Base-by-base conservation (phyloP, 2,329 filamentous ascomycete genomes). In the Rasamsonia emersonii region DNA sequence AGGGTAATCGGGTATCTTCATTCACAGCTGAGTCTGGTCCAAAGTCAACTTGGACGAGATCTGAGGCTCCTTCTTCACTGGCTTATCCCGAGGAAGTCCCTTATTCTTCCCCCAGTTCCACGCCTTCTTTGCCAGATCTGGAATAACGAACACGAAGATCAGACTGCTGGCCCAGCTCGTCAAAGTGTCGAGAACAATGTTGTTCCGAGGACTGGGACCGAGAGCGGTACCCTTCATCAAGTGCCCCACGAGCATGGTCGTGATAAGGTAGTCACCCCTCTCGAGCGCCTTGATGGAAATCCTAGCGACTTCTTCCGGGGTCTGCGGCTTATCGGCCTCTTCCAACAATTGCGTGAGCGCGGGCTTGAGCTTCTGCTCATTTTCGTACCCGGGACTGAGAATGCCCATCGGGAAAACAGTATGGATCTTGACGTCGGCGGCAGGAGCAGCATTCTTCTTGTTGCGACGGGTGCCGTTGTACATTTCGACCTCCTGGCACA, bases 341-440 rank as follows among this genome's bases (percentile, higher is more conserved):
- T 96, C 91, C 27, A 96, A 62, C 32, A 79, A 68, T 44, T 77
- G 71, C 3, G 88, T 94, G 30, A 95, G 70, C 4, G 71, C 75
- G 5, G 88, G 89, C 61, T 96, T 96, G 17, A 73, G 73, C 46
- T 65, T 59, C 49, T 93, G 79, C 62, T 96, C 89, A 11, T 73
- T 68, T 38, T 79, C 79, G 31, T 80, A 72, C 1, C 88, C 86
- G 0, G 85, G 79, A 4, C 74, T 79, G 9, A 77, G 68, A 42
- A 98, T 96, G 3, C 82, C 85, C 32, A 82, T 89, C 0, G 91
- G 91, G 47, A 79, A 83, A 9, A 96, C 75, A 24, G 85, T 73
- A 50, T 93, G 85, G 13, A 95, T 69, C 46, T 82, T 76, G 33
- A 96, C 79, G 37, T 78, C 73, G 25, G 80, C 74, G 32, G 80